These are phyloP conservation scores for Ophiocordyceps camponoti-rufipedis DNA, from an alignment of 2,329 filamentous ascomycete genomes.

Conservation along the genomic window DNA sequence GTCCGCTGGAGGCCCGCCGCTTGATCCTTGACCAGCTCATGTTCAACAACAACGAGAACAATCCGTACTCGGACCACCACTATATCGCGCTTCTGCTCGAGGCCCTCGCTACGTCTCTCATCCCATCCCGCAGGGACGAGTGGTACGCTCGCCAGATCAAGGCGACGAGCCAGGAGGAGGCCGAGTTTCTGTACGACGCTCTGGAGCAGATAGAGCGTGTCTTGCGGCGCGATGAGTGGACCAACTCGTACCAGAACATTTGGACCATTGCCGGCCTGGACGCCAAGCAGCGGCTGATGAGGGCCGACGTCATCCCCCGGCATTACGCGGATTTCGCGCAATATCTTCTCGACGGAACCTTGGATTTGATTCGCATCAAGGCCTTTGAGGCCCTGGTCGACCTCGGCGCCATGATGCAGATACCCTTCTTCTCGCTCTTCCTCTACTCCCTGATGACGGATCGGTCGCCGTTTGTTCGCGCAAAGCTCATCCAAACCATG, in stretches of 20 bases:
- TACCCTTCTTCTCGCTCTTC: constrained; percentile 35
- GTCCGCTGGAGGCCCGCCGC: constrained; percentile 58
- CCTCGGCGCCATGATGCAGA: constrained; percentile 39
- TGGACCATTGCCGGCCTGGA: constrained; percentile 45
- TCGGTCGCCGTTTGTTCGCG: constrained; percentile 43
- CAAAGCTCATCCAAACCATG: constrained; percentile 39
- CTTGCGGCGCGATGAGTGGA: constrained; percentile 50
- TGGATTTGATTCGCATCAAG: constrained; percentile 45
- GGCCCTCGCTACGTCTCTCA: constrained; percentile 38
- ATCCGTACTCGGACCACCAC: constrained; percentile 72
- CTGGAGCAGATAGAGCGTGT: constrained; percentile 49
- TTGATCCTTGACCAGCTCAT: constrained; percentile 81
- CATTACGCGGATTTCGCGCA: constrained; percentile 39
- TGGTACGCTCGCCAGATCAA: constrained; percentile 25
- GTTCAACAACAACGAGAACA: constrained; percentile 89
- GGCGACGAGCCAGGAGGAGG: constrained; percentile 25
- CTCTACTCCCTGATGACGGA: constrained; percentile 42
- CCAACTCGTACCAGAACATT: constrained; percentile 48
- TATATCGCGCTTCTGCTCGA: constrained; percentile 70
- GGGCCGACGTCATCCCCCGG: constrained; percentile 38
- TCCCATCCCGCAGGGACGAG: constrained; percentile 28
- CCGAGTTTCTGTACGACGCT: constrained; percentile 31
- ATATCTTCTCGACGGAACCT: constrained; percentile 46
- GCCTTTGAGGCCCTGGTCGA: constrained; percentile 46
- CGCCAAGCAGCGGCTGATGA: constrained; percentile 45